Base-by-base conservation (phyloP, 2,329 filamentous ascomycete species). In the Penicillium sp. region DNA sequence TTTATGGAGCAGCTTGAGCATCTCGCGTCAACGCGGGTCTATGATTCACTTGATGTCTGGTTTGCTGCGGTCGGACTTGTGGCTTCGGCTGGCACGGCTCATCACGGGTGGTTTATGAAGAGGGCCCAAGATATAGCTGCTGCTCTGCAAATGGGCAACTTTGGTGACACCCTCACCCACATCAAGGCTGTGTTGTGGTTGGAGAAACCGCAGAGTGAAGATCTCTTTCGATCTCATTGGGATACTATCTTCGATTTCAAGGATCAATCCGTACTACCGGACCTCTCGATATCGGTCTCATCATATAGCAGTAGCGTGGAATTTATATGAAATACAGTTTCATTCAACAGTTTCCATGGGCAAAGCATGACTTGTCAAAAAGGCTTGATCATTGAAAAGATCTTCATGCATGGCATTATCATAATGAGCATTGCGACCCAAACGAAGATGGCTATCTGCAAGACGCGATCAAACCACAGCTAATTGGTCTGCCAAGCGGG, bases 51-150 rank as follows among this genome's bases (percentile, higher is more conserved):
- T 2, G 64, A 68, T 34, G 52, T 79, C 3, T 82, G 80, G 80
- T 46, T 78, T n/a, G 43, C 75, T 2, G 67, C 74, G 0, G 62
- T 80, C 32, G 78, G 77, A 1, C 67, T 81, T 63, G 69, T 71
- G 2, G 72, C 63, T 13, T 64, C 67, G 2, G 32, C 40, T 20
- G 58, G 57, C 9, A 65, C 66, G 3, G 2, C 50, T 5, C 47
- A 61, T 34, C 61, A 67, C 24, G 44, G 24, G 5, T 64, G 55
- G 57, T 68, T 67, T 13, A n/a, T 53, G 16, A 34, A 60, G n/a
- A 59, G 38, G 34, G 58, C 66, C 22, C 47, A 39, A 8, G 29
- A 5, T 6, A 11, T 58, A 7, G 54, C 53, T 14, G n/a, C n/a
- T 13, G 40, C 22, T 24, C 44, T 67, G n/a, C 49, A 58, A n/a